Evolutionary conservation across 768 basidiomycete genomes (phyloP).

Genomic region (Boletus eberwhitei): DNA sequence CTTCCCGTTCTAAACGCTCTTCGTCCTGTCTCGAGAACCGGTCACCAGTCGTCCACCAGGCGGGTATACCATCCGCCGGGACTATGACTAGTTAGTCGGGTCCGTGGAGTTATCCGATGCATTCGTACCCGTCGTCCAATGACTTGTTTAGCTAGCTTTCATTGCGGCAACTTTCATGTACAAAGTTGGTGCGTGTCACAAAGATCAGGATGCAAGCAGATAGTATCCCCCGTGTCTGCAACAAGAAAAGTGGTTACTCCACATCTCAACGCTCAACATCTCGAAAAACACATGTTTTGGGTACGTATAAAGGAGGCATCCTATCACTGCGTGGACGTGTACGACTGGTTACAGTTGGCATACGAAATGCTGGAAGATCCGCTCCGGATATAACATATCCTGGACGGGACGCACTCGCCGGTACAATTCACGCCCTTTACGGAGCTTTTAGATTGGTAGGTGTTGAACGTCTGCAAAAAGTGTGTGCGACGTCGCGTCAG

Average conservation of each 20-base stretch:
- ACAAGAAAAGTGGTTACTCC: background rate
- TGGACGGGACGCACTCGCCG: conserved; percentile 53
- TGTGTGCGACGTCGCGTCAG: background rate
- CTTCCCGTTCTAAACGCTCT: too few relatives aligned
- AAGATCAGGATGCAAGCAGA: background rate
- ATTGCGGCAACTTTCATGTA: background rate
- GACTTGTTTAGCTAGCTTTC: background rate
- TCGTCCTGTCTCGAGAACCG: background rate
- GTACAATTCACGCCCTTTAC: conserved; percentile 49
- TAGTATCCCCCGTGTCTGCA: too few relatives aligned
- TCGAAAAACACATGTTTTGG: too few relatives aligned
- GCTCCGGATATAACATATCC: conserved; percentile 71
- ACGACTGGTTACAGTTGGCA: conserved; percentile 59
- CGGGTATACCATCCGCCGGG: too few relatives aligned
- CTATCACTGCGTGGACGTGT: conserved; percentile 50
- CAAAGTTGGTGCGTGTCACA: background rate
- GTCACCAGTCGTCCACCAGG: too few relatives aligned
- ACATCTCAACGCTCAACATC: background rate
- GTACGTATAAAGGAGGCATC: background rate
- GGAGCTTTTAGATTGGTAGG: conserved; percentile 68
- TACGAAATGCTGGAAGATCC: conserved; percentile 58
- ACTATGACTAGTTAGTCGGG: background rate
- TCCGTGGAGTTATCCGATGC: background rate
- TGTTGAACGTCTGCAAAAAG: conserved; percentile 50
- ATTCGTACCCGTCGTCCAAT: too few relatives aligned